Base-by-base conservation (phyloP, 768 basidiomycete genomes). In the Termitomyces sp. region DNA sequence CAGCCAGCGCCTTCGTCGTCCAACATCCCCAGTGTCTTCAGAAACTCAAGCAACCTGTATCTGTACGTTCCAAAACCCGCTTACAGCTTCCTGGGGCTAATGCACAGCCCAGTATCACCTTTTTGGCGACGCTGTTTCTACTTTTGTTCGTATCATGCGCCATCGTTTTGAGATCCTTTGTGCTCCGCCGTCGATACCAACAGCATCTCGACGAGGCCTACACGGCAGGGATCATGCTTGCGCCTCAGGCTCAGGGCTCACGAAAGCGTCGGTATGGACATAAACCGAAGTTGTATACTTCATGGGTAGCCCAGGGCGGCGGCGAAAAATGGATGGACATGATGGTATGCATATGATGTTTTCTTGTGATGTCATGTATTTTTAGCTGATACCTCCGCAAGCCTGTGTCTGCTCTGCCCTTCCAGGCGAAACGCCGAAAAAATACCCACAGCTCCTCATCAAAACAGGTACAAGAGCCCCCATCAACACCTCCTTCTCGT, bases 51-150 rank as follows among this genome's bases (percentile, higher is more conserved):
- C 67, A 81, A 79, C 63, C 77, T 82, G 54, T 82, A 81, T 61
- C 73, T 83, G 79, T 78, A 49, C 36, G 77, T 73, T 14, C 42
- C 40, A 3, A 20, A 20, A 20, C 20, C 20, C 42, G 34, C 49
- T 54, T 14, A 12, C 17, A 36, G 17, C 20, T 43, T 40, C 57
- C 52, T 67, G 50, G 59, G 12, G 60, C 54, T 53, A 40, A 40
- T 59, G 50, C 42, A 62, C 60, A 43, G 52, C 61, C 50, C 40
- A 70, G 86, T 32, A 84, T 87, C 71, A 89, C 88, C 4, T 91
- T 89, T 67, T 81, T 90, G 42, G 86, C 88, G 29, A 89, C 88
- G 4, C 80, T 91, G 31, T 78, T 88, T 64, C 76, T 90, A 48
- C 82, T 91, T 63, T 77, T 91, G 17, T 75, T 83, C 47, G 80